Conservation (phyloP, 495 filamentous ascomycete species). For the Annulohypoxylon maeteangense region DNA sequence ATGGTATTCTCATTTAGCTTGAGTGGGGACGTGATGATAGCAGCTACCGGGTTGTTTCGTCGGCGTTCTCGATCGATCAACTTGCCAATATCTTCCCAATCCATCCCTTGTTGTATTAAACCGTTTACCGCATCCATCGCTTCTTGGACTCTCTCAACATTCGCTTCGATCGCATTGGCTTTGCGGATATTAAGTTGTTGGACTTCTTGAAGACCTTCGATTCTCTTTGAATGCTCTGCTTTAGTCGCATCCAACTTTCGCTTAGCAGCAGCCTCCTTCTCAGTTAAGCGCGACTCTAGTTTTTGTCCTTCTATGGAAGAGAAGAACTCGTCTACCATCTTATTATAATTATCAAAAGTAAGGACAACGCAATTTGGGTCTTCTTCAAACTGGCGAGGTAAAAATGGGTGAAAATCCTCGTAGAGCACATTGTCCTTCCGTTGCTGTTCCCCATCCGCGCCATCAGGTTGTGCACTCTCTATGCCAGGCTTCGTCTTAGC, state of each 20-base stretch:
- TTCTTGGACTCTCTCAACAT: conserved; percentile 87
- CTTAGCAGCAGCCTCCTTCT: conserved; percentile 82
- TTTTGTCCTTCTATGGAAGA: conserved; percentile 96
- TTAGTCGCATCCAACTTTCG: conserved; percentile 83
- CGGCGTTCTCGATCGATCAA: conserved; percentile 87
- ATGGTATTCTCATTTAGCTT: conserved; percentile 90
- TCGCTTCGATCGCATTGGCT: conserved; percentile 88
- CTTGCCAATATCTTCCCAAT: conserved; percentile 90
- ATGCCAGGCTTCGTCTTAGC: conserved; percentile 67
- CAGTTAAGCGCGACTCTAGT: conserved; percentile 81
- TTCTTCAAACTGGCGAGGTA: conserved; percentile 82
- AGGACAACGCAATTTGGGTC: conserved; percentile 72
- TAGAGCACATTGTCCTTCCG: conserved; percentile 71
- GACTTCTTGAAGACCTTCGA: conserved; percentile 80
- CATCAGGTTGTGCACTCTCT: conserved; percentile 48
- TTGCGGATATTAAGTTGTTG: conserved; percentile 89
- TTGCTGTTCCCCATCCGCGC: conserved; percentile 49
- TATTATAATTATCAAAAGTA: conserved; percentile 85
- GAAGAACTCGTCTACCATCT: conserved; percentile 94
- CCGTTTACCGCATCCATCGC: conserved; percentile 91
- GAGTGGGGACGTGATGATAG: conserved; percentile 86
- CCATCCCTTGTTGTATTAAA: conserved; percentile 91
- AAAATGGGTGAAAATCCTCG: conserved; percentile 95
- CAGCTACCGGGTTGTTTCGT: conserved; percentile 83
- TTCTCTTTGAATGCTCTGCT: conserved; percentile 81